Conservation (phyloP, 495 filamentous ascomycete species). For the Podospora australis region DNA sequence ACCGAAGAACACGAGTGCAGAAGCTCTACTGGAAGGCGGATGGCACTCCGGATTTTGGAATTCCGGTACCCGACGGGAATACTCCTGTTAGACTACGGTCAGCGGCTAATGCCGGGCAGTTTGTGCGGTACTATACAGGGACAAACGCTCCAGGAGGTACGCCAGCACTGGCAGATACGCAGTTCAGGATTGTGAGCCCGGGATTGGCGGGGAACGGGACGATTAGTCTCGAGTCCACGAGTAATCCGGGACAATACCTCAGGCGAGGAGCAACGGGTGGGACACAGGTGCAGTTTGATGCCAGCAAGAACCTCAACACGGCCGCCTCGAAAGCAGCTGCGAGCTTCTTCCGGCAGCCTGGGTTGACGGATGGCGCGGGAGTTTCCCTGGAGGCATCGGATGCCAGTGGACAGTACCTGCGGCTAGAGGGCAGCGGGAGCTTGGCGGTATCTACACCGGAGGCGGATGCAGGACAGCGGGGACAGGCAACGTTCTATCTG, state of each 20-base stretch:
- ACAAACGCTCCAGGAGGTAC: neutral
- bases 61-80: conserved; percentile 20
- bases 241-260: conserved; percentile 14
- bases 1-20: conserved; percentile 45
- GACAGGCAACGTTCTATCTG: conserved; percentile 11
- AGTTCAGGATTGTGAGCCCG: conserved; percentile 15
- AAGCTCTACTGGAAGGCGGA: conserved; percentile 39
- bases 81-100: conserved; percentile 15
- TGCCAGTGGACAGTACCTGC: conserved; percentile 8
- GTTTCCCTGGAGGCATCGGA: conserved; percentile 18
- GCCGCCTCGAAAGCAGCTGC: conserved; percentile 10
- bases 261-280: conserved; percentile 8
- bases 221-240: conserved; percentile 18
- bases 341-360: conserved; percentile 13
- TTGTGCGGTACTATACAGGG: conserved; percentile 7
- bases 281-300: conserved; percentile 11
- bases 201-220: conserved; percentile 13
- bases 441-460: neutral
- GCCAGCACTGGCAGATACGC: conserved; percentile 11
- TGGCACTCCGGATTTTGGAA: conserved; percentile 43
- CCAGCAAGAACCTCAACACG: neutral
- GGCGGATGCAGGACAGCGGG: neutral
- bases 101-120: neutral
- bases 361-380: conserved; percentile 7
- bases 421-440: conserved; percentile 1